A percentile compares a stretch with the other conserved stretches of the same genome.
Conservation (phyloP, 345 rosid species). For the Hibiscus syriacus region DNA sequence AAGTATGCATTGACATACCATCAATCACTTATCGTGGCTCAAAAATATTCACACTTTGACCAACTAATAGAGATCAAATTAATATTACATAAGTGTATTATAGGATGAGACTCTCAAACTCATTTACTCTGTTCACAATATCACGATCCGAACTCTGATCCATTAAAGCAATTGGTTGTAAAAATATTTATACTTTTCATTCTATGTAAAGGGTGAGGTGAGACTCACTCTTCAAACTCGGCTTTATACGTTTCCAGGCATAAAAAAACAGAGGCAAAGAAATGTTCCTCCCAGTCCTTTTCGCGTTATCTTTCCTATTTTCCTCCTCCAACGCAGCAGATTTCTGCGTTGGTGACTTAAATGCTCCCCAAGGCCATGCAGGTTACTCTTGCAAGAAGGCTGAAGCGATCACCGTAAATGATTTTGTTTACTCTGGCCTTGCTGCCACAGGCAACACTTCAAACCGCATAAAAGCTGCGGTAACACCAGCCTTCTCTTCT, state of each 20-base stretch:
- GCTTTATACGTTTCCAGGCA: not conserved
- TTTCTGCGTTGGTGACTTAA: constrained; percentile 66
- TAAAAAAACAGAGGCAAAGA: not conserved
- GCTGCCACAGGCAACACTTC: constrained; percentile 52
- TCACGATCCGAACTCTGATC: too few relatives aligned
- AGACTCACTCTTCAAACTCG: not conserved
- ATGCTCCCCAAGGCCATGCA: constrained; percentile 45
- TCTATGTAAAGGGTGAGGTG: constrained; percentile 16
- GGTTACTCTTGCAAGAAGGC: constrained; percentile 66
- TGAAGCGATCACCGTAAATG: constrained; percentile 39
- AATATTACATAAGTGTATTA: too few relatives aligned
- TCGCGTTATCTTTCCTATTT: constrained; percentile 34
- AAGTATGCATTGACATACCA: constrained; percentile 9
- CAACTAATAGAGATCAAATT: too few relatives aligned
- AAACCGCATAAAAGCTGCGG: constrained; percentile 64
- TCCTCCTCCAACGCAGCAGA: constrained; percentile 54
- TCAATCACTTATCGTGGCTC: not conserved
- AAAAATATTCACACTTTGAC: not conserved
- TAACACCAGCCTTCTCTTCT: constrained; percentile 49
- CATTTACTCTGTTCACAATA: too few relatives aligned
- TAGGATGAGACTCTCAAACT: too few relatives aligned
- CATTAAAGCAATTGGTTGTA: too few relatives aligned
- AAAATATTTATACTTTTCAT: not conserved
- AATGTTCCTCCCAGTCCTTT: constrained; percentile 36
- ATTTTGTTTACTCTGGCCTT: constrained; percentile 60